These are phyloP conservation scores for Styphnolobium japonicum DNA, from an alignment of 306 rosid species.

Conservation along the genomic window DNA sequence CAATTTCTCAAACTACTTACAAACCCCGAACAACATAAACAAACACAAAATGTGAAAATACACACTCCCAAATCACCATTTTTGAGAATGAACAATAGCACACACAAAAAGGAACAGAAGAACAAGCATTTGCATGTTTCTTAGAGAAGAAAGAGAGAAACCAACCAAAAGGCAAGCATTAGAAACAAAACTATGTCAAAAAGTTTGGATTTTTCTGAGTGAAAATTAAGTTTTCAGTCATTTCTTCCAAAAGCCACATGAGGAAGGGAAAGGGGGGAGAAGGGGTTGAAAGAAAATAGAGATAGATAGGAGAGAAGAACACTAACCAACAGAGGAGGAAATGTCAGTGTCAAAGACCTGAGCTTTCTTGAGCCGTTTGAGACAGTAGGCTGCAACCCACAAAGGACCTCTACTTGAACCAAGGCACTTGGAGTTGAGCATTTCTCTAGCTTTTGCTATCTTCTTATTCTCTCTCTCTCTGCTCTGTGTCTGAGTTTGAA, in stretches of 20 bases:
- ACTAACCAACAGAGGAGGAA: slow-evolving; percentile 65
- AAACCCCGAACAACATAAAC: background rate
- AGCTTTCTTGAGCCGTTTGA: slow-evolving; percentile 70
- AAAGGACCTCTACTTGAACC: slow-evolving; percentile 49
- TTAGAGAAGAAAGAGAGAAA: background rate
- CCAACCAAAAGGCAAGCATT: background rate
- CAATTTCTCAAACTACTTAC: slow-evolving; percentile 2
- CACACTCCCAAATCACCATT: background rate
- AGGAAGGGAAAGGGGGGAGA: background rate
- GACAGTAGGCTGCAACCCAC: slow-evolving; percentile 73
- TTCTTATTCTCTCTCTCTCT: background rate
- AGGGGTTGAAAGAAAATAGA: background rate
- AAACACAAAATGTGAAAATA: background rate
- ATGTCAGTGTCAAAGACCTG: slow-evolving; percentile 61
- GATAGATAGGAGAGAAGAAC: background rate
- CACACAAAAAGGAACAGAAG: background rate
- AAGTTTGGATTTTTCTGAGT: background rate
- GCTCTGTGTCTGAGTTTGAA: background rate
- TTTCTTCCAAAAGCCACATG: background rate
- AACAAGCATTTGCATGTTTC: background rate
- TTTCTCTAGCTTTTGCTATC: background rate
- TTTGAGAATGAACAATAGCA: background rate
- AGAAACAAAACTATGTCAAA: background rate
- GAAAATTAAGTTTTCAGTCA: background rate
- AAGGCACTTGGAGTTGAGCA: slow-evolving; percentile 49